Evolutionary conservation across 257 asterid species (phyloP), one percentile per base, ranked within the genome.

Genomic region (Rehmannia glutinosa): DNA sequence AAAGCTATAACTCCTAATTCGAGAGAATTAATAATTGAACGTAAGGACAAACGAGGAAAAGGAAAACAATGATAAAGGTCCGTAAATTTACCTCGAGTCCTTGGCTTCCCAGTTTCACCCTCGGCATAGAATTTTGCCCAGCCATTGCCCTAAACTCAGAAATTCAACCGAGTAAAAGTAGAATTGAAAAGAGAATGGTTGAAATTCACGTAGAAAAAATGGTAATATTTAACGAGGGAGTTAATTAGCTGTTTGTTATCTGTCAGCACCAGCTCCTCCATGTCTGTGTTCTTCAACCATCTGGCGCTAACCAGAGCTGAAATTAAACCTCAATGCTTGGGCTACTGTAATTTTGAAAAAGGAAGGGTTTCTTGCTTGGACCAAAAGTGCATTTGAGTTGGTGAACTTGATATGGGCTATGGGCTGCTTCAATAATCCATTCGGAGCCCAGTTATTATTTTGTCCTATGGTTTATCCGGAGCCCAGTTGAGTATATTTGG

Each of bases 21-120:
- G 38, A 36, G 12, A 0, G 42, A 32, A 15, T 6, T 1, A 28
- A 15, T 2, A 15, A 12, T 21, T 13, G 1, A 9, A 43, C 10
- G 56, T 7, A 42, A 8, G 23, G 33, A 25, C n/a, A n/a, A n/a
- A n/a, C n/a, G 15, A n/a, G 50, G 13, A 28, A 0, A 47, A 17
- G 56, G 6, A 20, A 68, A 53, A n/a, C n/a, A 8, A 65, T 0
- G 10, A 38, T 16, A 13, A 9, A 9, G 11, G 19, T 54, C 3
- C n/a, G 12, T 0, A 19, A 6, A 16, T 35, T 54, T 55, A 67
- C 66, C 76, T 71, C 66, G 20, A 71, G 76, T 30, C 76, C 76
- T 42, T 71, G 76, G 20, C 36, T 71, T 50, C 76, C 76, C 45
- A 71, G 41, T 11, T 62, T 50, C 49, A 71, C 76, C 30, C 47